Base-by-base conservation (phyloP, 1,284 basidiomycete genomes). In the Melampsora americana region DNA sequence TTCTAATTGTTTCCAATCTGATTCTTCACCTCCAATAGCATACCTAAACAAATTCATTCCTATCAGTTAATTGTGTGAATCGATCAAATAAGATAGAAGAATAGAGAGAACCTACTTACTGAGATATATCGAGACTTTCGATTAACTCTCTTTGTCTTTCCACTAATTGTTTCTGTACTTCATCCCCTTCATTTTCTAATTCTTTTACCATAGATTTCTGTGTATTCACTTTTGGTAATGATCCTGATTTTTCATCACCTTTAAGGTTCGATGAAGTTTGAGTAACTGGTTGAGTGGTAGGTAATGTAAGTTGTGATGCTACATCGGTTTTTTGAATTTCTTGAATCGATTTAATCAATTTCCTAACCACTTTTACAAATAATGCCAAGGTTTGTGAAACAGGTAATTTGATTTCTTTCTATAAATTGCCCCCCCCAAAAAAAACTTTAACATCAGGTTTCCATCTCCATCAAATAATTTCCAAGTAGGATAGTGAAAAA, bases 341-440 rank as follows among this genome's bases (percentile, higher is more conserved):
- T 71, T 90, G 86, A 66, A 99, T 84, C 39, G 87, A 86, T 80
- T 91, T 91, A 79, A 88, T 89, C 77, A 97, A 87, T 84, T 94
- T 92, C 70, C 93, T 89, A 69, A 98, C 85, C 42, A 93, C 87
- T 85, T 99, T 98, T 80, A 90, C 90, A 83, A 99, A 95, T 50
- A 98, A 86, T 0, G 95, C 95, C 18, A 99, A 87, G 0, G 89
- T 87, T 83, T 99, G 95, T 2, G 90, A 90, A 28, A 93, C 89
- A 0, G 92, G 91, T 0, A 98, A 84, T 28, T 89, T 88, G 26
- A 99, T 86, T 81, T 96, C 93, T 44, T 84, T 82, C 90, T 76
- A 18, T 61, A 39, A 50, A 35, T n/a, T n/a, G n/a, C n/a, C n/a
- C 5, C 18, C 12, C 23, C 5, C 44, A 67, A 9, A 67, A 18